Percentiles rank a stretch among this genome's conserved stretches.
These are phyloP conservation scores for Aspergillus oerlinghausenensis DNA, from an alignment of 2,329 filamentous ascomycete species.

Conservation along the genomic window DNA sequence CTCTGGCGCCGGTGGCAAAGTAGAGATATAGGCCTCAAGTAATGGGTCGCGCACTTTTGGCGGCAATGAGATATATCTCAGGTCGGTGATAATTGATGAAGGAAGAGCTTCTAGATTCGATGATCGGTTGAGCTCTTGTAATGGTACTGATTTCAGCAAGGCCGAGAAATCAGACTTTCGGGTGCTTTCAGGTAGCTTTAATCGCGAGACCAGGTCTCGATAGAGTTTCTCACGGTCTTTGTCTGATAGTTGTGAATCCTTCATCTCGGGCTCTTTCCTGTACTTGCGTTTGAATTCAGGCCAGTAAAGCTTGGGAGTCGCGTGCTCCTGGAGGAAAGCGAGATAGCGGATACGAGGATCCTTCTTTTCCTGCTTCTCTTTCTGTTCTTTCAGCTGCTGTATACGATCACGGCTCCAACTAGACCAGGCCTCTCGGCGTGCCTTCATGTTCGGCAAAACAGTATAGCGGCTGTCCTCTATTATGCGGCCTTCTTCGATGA, in stretches of 20 bases:
- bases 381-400: slow-evolving; percentile 64
- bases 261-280: slow-evolving; percentile 74
- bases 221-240: slow-evolving; percentile 48
- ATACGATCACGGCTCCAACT: slow-evolving; percentile 79
- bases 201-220: slow-evolving; percentile 42
- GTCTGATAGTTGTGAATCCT: slow-evolving; percentile 40
- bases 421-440: slow-evolving; percentile 75
- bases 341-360: slow-evolving; percentile 83
- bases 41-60: slow-evolving; percentile 36
- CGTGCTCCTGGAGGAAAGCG: slow-evolving; percentile 72
- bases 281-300: slow-evolving; percentile 92
- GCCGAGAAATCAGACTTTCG: slow-evolving; percentile 44
- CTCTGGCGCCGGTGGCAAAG: slow-evolving; percentile 37
- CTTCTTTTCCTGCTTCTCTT: slow-evolving; percentile 70
- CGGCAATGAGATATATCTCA: slow-evolving; percentile 41
- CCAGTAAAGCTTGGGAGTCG: slow-evolving; percentile 93
- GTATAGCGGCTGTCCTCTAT: slow-evolving; percentile 86
- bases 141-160: slow-evolving; percentile 41
- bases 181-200: slow-evolving; percentile 44
- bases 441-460: slow-evolving; percentile 72
- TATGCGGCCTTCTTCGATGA: slow-evolving; percentile 76
- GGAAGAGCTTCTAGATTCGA: slow-evolving; percentile 38
- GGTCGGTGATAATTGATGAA: slow-evolving; percentile 38
- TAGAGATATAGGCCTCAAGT: slow-evolving; percentile 42
- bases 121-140: slow-evolving; percentile 38